These are phyloP conservation scores for Vitis hybrid DNA, from an alignment of 177 flowering plant species.

Conservation along the genomic window DNA sequence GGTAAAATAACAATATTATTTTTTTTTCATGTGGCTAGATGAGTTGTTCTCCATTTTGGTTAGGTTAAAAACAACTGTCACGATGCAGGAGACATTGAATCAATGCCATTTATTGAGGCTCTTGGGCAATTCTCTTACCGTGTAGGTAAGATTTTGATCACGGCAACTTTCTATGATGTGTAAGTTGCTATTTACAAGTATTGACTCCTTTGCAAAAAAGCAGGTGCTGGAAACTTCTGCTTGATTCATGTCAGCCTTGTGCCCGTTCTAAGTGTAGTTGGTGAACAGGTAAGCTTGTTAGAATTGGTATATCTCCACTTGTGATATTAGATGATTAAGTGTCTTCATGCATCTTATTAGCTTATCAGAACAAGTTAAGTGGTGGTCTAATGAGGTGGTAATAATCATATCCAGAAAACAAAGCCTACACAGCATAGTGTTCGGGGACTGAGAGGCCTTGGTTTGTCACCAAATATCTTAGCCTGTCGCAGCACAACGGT, in stretches of 20 bases:
- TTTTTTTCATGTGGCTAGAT: neutral
- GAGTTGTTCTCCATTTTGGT: neutral
- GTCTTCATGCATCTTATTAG: no score
- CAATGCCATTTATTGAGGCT: constrained; percentile 95
- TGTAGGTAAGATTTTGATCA: constrained; percentile 57
- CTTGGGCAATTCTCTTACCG: constrained; percentile 92
- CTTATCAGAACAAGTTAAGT: no score
- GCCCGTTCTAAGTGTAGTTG: constrained; percentile 90
- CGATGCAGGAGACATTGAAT: constrained; percentile 92
- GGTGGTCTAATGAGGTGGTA: no score
- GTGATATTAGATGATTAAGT: neutral
- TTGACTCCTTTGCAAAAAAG: constrained; percentile 1
- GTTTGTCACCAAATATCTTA: constrained; percentile 75
- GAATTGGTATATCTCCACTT: neutral
- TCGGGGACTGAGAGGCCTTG: constrained; percentile 74
- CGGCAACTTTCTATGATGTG: no score
- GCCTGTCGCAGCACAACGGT: constrained; percentile 93
- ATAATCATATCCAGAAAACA: constrained; percentile 59
- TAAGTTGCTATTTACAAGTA: neutral
- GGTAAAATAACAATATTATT: constrained; percentile 37
- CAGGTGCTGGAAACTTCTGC: constrained; percentile 92
- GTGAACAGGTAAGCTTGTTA: constrained; percentile 73
- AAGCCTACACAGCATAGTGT: constrained; percentile 98
- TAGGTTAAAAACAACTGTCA: constrained; percentile 1
- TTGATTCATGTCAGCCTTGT: constrained; percentile 97